These are phyloP conservation scores for Apostasia ramifera DNA, from an alignment of 106 monocot species.

Conservation along the genomic window DNA sequence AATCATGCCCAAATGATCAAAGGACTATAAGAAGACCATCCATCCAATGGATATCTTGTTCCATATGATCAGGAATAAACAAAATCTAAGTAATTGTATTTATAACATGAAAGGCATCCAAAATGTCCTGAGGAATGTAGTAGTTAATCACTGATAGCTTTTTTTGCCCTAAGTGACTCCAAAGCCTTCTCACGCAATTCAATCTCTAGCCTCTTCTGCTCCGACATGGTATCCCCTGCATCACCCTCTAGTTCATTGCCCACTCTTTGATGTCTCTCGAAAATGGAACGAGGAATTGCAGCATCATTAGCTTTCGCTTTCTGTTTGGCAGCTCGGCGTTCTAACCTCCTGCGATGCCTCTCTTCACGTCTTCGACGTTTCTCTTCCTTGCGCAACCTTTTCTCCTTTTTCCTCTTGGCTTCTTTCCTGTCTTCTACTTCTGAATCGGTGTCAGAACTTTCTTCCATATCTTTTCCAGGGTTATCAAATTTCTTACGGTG, in stretches of 20 bases:
- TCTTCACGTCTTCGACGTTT: slow-evolving; percentile 73
- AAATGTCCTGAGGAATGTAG: slow-evolving; percentile 5
- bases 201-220: slow-evolving; percentile 80
- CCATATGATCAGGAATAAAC: slow-evolving; percentile 9
- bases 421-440: slow-evolving; percentile 40
- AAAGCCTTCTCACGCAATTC: slow-evolving; percentile 86
- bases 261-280: slow-evolving; percentile 25
- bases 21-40: not conserved
- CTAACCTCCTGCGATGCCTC: slow-evolving; percentile 52
- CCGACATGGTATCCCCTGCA: slow-evolving; percentile 32
- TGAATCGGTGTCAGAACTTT: slow-evolving; percentile 46
- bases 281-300: slow-evolving; percentile 28
- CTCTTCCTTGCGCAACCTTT: slow-evolving; percentile 64
- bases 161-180: slow-evolving; percentile 83
- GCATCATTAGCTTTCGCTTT: slow-evolving; percentile 40
- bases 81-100: not conserved
- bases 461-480: slow-evolving; percentile 31
- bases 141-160: slow-evolving; percentile 53
- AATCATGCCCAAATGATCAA: slow-evolving; percentile 4
- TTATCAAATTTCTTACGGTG: slow-evolving; percentile 39
- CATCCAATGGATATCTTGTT: slow-evolving; percentile 20
- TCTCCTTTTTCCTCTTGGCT: slow-evolving; percentile 70
- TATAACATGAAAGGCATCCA: not conserved
- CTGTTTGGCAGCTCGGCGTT: slow-evolving; percentile 50
- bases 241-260: slow-evolving; percentile 26